A percentile compares a stretch with the other conserved stretches of the same genome.
Conservation (phyloP, 352 stramenopile species). For the Phytophthora palmivora region DNA sequence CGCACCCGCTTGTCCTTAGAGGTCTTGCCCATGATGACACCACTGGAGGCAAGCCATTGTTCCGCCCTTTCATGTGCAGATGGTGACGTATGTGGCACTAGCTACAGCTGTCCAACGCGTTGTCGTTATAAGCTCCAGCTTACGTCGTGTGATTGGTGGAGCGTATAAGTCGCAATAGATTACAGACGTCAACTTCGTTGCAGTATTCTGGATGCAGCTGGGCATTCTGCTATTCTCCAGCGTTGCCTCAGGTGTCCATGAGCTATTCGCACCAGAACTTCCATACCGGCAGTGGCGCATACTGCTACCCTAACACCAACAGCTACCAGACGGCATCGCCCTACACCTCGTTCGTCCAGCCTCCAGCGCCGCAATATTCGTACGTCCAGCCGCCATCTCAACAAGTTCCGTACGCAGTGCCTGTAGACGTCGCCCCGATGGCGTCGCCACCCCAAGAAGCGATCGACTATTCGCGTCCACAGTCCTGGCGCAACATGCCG, state of each 20-base stretch:
- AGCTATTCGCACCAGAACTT: slow-evolving; percentile 35
- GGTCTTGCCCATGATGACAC: slow-evolving; percentile 77
- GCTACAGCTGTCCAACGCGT: slow-evolving; percentile 12
- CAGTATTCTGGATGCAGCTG: slow-evolving; percentile 11
- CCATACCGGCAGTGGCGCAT: not conserved
- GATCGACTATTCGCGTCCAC: slow-evolving; percentile 48
- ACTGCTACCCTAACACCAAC: slow-evolving; percentile 28
- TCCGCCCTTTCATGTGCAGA: slow-evolving; percentile 14
- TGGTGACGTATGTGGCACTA: slow-evolving; percentile 20
- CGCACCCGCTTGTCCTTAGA: slow-evolving; percentile 93
- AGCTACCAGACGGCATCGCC: slow-evolving; percentile 25
- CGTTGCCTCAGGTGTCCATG: not conserved
- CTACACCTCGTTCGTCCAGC: slow-evolving; percentile 22
- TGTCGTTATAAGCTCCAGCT: slow-evolving; percentile 3
- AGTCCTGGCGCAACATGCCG: slow-evolving; percentile 52
- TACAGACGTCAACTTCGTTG: slow-evolving; percentile 17
- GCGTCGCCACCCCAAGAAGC: slow-evolving; percentile 11
- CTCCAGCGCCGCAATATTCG: slow-evolving; percentile 20
- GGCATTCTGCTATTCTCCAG: slow-evolving; percentile 23
- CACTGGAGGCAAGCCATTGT: slow-evolving; percentile 17
- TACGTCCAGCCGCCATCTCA: slow-evolving; percentile 17
- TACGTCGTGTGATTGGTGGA: not conserved
- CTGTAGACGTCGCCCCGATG: slow-evolving; percentile 21
- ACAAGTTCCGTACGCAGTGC: slow-evolving; percentile 36
- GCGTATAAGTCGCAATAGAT: not conserved